A percentile compares a stretch with the other conserved stretches of the same genome.
These are phyloP conservation scores for Paracoccidioides brasiliensis DNA, from an alignment of 2,329 filamentous ascomycete genomes.

Conservation along the genomic window DNA sequence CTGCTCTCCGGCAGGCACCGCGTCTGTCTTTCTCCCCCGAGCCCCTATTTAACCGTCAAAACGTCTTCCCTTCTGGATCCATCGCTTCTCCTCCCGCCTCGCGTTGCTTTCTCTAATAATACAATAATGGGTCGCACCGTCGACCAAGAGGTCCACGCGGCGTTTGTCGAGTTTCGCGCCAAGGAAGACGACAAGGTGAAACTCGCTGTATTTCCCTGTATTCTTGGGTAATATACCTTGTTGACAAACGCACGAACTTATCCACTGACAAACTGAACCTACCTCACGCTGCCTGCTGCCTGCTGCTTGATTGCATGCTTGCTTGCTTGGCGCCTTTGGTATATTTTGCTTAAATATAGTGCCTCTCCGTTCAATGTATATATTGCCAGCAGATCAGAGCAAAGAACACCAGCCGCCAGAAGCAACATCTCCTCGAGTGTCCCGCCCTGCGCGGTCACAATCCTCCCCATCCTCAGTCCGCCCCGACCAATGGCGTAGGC, in stretches of 20 bases:
- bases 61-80: slow-evolving; percentile 12
- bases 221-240: slow-evolving; percentile 26
- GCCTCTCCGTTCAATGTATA: slow-evolving; percentile 41
- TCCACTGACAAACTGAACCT: too few species aligned
- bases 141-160: slow-evolving; percentile 40
- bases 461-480: slow-evolving; percentile 29
- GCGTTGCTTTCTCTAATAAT: slow-evolving; percentile 8
- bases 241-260: too few species aligned
- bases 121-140: slow-evolving; percentile 39
- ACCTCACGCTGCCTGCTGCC: too few species aligned
- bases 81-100: slow-evolving; percentile 13
- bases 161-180: slow-evolving; percentile 41
- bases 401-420: slow-evolving; percentile 41
- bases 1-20: background rate
- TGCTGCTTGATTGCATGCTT: too few species aligned
- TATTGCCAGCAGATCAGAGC: slow-evolving; percentile 41
- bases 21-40: slow-evolving; percentile 13
- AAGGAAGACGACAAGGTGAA: slow-evolving; percentile 39
- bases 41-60: slow-evolving; percentile 6
- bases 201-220: slow-evolving; percentile 21
- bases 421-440: slow-evolving; percentile 39
- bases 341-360: slow-evolving; percentile 20
- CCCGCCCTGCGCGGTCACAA: slow-evolving; percentile 36
- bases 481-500: slow-evolving; percentile 28
- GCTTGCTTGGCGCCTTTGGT: too few species aligned